Percentiles rank a stretch among this genome's conserved stretches.
Evolutionary conservation across 23 red algal species (phyloP).

Genomic region (Gracilaria domingensis): DNA sequence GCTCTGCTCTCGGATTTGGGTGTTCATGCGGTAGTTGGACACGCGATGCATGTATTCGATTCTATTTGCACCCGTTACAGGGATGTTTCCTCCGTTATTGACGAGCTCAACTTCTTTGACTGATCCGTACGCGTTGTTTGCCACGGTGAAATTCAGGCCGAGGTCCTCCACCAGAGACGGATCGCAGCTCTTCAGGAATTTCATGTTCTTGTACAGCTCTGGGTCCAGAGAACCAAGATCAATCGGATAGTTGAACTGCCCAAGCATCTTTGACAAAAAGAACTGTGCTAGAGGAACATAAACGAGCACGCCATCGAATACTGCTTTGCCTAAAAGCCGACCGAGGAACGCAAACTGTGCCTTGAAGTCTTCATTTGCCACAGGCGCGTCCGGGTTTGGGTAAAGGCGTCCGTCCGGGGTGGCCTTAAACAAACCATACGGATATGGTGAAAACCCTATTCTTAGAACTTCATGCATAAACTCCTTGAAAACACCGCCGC

Average conservation of each 20-base stretch:
- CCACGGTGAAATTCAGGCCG: conserved; percentile 90
- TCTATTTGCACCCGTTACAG: conserved; percentile 87
- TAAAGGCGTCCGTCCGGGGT: conserved; percentile 86
- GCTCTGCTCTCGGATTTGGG: conserved; percentile 83
- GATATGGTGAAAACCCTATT: conserved; percentile 84
- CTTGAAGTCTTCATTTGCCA: conserved; percentile 78
- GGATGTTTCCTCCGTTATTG: conserved; percentile 67
- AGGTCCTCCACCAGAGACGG: conserved; percentile 76
- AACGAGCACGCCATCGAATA: conserved; percentile 91
- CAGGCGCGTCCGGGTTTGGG: conserved; percentile 86
- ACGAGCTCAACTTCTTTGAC: conserved; percentile 86
- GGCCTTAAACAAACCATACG: conserved; percentile 91
- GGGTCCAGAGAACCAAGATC: conserved; percentile 94
- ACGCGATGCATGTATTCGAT: conserved; percentile 98
- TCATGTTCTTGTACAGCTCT: conserved; percentile 93
- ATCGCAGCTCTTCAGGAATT: conserved; percentile 77
- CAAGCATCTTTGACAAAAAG: conserved; percentile 88
- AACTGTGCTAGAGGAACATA: conserved; percentile 93
- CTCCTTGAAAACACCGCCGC: conserved; percentile 99
- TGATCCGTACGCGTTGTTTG: conserved; percentile 86
- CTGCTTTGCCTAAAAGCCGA: conserved; percentile 94
- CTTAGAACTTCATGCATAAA: conserved; percentile 94
- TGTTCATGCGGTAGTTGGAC: conserved; percentile 91
- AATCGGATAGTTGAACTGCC: conserved; percentile 78
- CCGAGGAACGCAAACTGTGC: conserved; percentile 91